These are phyloP conservation scores for Aechmea fasciata DNA, from an alignment of 176 grass and related monocot species.

Conservation along the genomic window DNA sequence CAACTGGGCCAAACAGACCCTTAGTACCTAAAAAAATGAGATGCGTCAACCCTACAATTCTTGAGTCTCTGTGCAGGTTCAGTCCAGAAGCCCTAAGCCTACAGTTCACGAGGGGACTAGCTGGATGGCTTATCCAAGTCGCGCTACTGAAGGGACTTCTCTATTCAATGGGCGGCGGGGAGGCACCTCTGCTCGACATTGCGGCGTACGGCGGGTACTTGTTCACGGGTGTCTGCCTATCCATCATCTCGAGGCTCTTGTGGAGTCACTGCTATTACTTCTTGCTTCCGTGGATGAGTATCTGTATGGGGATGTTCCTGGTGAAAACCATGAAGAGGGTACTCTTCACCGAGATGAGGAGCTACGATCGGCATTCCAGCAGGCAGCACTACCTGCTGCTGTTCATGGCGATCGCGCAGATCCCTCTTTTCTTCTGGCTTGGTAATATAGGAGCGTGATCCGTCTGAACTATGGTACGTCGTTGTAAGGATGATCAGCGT, in stretches of 20 bases:
- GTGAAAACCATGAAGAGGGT: constrained; percentile 87
- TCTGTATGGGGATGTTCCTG: constrained; percentile 80
- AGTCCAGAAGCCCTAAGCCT: constrained; percentile 77
- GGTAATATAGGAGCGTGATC: constrained; percentile 49
- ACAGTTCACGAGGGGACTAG: constrained; percentile 57
- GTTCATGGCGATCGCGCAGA: constrained; percentile 65
- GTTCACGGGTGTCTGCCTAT: constrained; percentile 47
- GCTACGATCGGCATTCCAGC: constrained; percentile 52
- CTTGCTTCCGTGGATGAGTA: constrained; percentile 70
- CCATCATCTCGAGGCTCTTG: constrained; percentile 35
- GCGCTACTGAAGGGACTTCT: constrained; percentile 55
- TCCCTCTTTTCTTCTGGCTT: constrained; percentile 84
- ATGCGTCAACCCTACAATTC: no score
- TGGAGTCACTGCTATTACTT: constrained; percentile 62
- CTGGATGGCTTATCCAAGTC: constrained; percentile 70
- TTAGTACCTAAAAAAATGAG: no score
- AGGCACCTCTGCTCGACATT: constrained; percentile 74
- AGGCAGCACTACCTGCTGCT: constrained; percentile 74
- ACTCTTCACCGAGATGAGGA: constrained; percentile 51
- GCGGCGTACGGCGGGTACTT: constrained; percentile 70
- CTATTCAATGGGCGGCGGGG: constrained; percentile 59
- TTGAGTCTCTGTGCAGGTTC: constrained; percentile 32
- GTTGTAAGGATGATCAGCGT: no score
- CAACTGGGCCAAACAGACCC: no score
- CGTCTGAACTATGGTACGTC: no score